Evolutionary conservation across 208 protist species (phyloP).

Genomic region (Trypanosoma lewisi): DNA sequence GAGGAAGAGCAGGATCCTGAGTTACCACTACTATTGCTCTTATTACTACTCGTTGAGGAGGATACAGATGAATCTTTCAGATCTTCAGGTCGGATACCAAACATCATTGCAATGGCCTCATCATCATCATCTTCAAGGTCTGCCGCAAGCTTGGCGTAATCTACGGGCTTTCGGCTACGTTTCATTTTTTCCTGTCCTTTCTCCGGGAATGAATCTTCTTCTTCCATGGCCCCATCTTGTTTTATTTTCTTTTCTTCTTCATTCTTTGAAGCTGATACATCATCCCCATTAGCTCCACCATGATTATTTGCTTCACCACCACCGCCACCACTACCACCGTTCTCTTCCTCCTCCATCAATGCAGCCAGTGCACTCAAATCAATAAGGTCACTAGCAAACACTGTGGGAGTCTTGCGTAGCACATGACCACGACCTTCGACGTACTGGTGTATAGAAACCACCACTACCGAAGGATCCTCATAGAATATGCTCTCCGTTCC

Average conservation of each 20-base stretch:
- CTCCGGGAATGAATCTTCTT: background rate
- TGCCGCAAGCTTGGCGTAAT: conserved; percentile 64
- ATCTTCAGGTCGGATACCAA: conserved; percentile 33
- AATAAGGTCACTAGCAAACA: conserved; percentile 19
- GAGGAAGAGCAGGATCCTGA: conserved; percentile 2
- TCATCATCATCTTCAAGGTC: conserved; percentile 44
- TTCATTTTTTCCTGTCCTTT: background rate
- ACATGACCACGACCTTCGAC: conserved; percentile 60
- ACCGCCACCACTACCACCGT: conserved; percentile 15
- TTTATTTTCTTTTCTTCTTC: background rate
- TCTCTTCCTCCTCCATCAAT: conserved; percentile 23
- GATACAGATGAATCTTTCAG: background rate
- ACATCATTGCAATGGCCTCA: conserved; percentile 47
- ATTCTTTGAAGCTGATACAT: conserved; percentile 1
- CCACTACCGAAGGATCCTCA: conserved; percentile 88
- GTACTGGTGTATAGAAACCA: conserved; percentile 94
- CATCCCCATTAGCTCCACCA: conserved; percentile 18
- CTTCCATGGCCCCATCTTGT: background rate
- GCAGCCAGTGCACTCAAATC: conserved; percentile 16
- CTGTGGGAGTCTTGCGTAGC: conserved; percentile 44
- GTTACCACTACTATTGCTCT: conserved; percentile 9
- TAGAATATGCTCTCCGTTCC: conserved; percentile 94
- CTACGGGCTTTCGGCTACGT: conserved; percentile 38
- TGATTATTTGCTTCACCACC: conserved; percentile 26
- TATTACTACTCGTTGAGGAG: conserved; percentile 18